Evolutionary conservation across 2,329 filamentous ascomycete genomes (phyloP), one percentile per base, ranked within the genome.

Genomic region (Pseudogymnoascus sp.): DNA sequence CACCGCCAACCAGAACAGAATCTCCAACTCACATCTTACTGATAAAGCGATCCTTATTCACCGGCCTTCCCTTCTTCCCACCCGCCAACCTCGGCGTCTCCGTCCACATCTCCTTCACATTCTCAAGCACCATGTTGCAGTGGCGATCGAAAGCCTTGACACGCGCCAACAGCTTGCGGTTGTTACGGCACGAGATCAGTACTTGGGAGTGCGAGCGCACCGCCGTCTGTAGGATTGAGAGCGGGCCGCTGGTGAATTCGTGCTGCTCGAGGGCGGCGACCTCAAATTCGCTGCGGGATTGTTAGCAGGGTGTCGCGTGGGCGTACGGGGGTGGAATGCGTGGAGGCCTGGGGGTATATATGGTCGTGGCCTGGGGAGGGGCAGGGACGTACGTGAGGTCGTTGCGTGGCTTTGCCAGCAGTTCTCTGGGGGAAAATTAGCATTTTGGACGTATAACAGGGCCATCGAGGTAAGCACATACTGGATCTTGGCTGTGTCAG

Each of bases 31-130:
- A 92, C 92, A 97, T 93, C 81, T 97, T 97, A 83, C 91, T 96
- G 72, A 97, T 94, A 77, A 97, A 97, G 42, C 94, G 83, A 77
- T 99, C 94, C 85, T 97, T 97, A 80, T 99, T 99, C 66, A 97
- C 91, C 49, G 89, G 87, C 71, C 89, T 82, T 62, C 92, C 92
- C 79, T 92, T 92, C 81, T 93, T 94, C 68, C 93, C 93, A 67
- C 87, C 88, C 22, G 89, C 86, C 72, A 90, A 82, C 65, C 86
- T 81, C 58, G 93, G 92, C 62, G 90, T 94, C 79, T 99, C 94
- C 8, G 92, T 97, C 94, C 94, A 99, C 93, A 99, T 97, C 80
- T 99, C 94, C 82, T 95, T 95, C 45, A 95, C 92, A 69, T 96
- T 96, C 81, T 96, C 92, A 58, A 97, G 81, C 3, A 96, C 90